Base-by-base conservation (phyloP, 495 filamentous ascomycete species). In the Penicillium atrosanguineum region DNA sequence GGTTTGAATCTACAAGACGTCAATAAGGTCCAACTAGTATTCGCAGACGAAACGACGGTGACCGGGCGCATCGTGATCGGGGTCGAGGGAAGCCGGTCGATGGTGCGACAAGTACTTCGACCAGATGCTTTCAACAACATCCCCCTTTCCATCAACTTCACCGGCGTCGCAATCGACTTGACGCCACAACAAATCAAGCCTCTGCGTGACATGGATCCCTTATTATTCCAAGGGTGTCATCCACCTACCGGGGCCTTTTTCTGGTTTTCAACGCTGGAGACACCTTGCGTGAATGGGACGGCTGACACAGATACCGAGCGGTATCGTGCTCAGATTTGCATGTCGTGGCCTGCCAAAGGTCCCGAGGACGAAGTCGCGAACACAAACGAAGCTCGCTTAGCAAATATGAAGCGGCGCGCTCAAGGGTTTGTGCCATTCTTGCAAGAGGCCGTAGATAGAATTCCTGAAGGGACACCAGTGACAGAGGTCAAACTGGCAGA, bases 171-270 rank as follows among this genome's bases (percentile, higher is more conserved):
- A 6, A 60, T 68, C 0, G 58, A 64, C 28, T 23, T 70, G 26
- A 55, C 62, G 1, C 62, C 60, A 2, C 60, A 62, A 11, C 57
- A 64, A 31, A 70, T 78, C 41, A 61, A 72, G 2, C 66, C 65
- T 0, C 62, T 85, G 42, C 63, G 73, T 1, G 70, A 67, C 6
- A 73, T 84, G 31, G 82, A 86, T 50, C 81, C 82, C 1, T 69
- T 81, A 14, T 76, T 87, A 29, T 79, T 86, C 25, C 82, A 86
- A 56, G 80, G 82, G 6, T 74, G 75, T 19, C 69, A 84, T 45
- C 82, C 83, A 0, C 54, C 65, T 21, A 79, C 82, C 8, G 71
- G 77, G 6, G 70, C 71, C 0, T 86, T 77, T 61, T 59, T 85
- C 15, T 85, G 76, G 72, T 82, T 78, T 50, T 72, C 56, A 16